Conservation (phyloP, 2,329 filamentous ascomycete genomes). For the Coniochaeta sp. region DNA sequence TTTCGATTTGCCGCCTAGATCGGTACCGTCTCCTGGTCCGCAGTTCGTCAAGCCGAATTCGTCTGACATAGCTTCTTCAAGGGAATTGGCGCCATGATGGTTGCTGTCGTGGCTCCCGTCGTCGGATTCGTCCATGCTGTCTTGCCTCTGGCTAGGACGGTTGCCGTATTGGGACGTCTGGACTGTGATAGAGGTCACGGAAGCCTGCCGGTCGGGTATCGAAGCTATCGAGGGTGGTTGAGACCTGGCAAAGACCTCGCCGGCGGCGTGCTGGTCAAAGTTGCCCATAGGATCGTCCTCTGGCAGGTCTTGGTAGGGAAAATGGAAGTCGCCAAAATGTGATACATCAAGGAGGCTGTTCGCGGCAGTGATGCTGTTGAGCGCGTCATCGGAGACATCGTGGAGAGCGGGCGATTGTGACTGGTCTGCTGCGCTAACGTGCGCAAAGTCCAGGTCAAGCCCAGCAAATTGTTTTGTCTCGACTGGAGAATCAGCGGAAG, state of each 20-base stretch:
- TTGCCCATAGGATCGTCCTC: slow-evolving; percentile 34
- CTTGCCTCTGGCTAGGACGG: slow-evolving; percentile 16
- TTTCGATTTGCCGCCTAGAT: slow-evolving; percentile 43
- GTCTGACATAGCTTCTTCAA: slow-evolving; percentile 48
- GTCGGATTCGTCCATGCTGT: slow-evolving; percentile 34
- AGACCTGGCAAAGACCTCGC: slow-evolving; percentile 22
- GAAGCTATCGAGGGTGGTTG: slow-evolving; percentile 25
- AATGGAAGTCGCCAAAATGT: slow-evolving; percentile 47
- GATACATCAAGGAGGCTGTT: slow-evolving; percentile 34
- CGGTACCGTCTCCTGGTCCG: slow-evolving; percentile 42
- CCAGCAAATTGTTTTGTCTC: slow-evolving; percentile 24
- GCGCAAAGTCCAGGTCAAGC: slow-evolving; percentile 26
- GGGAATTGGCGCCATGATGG: slow-evolving; percentile 34
- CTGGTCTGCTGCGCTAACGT: slow-evolving; percentile 21
- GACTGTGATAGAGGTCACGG: slow-evolving; percentile 26
- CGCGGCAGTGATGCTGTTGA: slow-evolving; percentile 21
- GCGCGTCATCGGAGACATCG: slow-evolving; percentile 23
- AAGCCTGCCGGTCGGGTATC: slow-evolving; percentile 27
- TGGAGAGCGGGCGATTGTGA: slow-evolving; percentile 24
- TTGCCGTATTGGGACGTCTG: slow-evolving; percentile 24
- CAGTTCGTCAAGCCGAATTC: slow-evolving; percentile 48
- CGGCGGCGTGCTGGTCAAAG: slow-evolving; percentile 23
- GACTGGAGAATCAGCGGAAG: slow-evolving; percentile 20
- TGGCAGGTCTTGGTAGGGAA: slow-evolving; percentile 36
- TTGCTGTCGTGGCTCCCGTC: slow-evolving; percentile 34